Evolutionary conservation across 2,329 filamentous ascomycete genomes (phyloP), one percentile per base, ranked within the genome.

Genomic region (Spiromastix sp.): DNA sequence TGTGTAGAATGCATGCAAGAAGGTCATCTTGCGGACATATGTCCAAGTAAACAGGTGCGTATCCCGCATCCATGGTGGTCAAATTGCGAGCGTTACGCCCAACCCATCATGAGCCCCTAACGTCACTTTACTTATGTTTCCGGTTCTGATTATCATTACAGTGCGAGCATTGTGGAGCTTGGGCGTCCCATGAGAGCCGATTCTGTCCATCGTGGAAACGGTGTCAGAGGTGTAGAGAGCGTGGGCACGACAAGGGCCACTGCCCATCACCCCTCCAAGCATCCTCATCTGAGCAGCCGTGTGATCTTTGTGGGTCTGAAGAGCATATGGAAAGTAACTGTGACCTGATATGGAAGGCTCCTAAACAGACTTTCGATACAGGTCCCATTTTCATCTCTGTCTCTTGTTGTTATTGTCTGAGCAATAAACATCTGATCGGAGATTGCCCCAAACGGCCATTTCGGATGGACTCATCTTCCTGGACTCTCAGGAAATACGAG

Each of bases 311-410:
- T 54, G 60, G 60, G 25, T 67, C 67, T 5, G 43, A 48, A 3
- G 61, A 68, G 6, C 81, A 85, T 46, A 45, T 67, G 6, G 80
- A 84, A 49, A 51, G 61, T 9, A 57, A 68, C 2, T 85, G 81
- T 51, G 67, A 71, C 35, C 60, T 67, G 31, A 58, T 79, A 16
- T 84, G 77, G 77, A 59, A 61, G 38, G 47, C 59, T 9, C 57
- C 57, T 7, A 48, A 36, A 16, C 44, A 43, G 22, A 47, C 49
- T 17, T 38, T 42, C 5, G 38, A 48, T 6, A 36, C 47, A 4
- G 48, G 51, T 4, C 48, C 54, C 5, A 45, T 64, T 8, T 48
- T 51, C 8, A 55, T 67, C 10, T 66, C 62, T 20, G 52, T 67
- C 22, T 66, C 57, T 20, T 67, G 64, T 44, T 54, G 58, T 19